Conservation (phyloP, 495 filamentous ascomycete genomes). For the Aspergillus sparsus region DNA sequence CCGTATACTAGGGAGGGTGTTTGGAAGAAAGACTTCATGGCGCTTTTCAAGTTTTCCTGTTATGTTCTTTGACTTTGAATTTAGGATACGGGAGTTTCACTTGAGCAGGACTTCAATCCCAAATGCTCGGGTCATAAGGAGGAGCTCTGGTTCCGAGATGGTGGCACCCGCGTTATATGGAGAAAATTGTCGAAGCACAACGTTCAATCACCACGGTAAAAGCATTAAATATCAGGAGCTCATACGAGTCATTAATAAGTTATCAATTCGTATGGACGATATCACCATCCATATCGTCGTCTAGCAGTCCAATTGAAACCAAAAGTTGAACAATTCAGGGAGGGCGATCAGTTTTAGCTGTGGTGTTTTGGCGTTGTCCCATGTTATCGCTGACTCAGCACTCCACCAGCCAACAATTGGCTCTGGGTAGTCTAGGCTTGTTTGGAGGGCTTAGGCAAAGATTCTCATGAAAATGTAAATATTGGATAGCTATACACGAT, state of each 20-base stretch:
- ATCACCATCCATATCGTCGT: slow-evolving; percentile 13
- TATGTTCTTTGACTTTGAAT: neutral
- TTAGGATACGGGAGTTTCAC: neutral
- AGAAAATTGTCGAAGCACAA: neutral
- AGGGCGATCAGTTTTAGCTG: neutral
- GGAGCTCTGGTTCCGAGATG: too few species aligned
- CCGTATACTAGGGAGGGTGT: slow-evolving; percentile 61
- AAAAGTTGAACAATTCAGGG: neutral
- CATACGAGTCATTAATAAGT: neutral
- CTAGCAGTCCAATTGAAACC: neutral
- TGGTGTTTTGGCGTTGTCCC: slow-evolving; percentile 10
- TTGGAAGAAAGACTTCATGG: slow-evolving; percentile 41
- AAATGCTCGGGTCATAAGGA: too few species aligned
- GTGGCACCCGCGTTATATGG: too few species aligned
- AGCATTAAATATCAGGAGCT: neutral
- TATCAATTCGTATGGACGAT: neutral
- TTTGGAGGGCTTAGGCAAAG: neutral
- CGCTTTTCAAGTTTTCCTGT: slow-evolving; percentile 1
- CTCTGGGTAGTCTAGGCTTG: too few species aligned
- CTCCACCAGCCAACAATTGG: too few species aligned
- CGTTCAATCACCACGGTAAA: neutral
- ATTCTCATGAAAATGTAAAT: too few species aligned
- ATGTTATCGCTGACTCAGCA: slow-evolving; percentile 15
- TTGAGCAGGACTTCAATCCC: neutral
- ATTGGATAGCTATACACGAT: too few species aligned